These are phyloP conservation scores for Hyphodiscus hymeniophilus DNA, from an alignment of 495 filamentous ascomycete genomes.

Conservation along the genomic window DNA sequence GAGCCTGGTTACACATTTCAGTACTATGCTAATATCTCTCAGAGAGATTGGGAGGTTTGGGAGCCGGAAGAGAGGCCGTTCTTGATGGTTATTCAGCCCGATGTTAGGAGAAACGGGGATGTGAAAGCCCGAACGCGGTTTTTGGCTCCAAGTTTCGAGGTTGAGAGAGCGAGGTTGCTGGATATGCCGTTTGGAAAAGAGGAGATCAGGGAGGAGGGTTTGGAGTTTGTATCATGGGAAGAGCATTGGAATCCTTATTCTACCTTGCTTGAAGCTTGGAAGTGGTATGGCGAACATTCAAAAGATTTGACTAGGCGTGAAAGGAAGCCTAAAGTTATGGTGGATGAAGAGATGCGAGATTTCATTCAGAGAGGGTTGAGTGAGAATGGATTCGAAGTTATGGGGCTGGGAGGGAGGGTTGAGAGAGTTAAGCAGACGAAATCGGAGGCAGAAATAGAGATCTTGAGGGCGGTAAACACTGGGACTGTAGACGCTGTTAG, in stretches of 20 bases:
- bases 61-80: constrained; percentile 52
- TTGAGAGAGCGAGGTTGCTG: constrained; percentile 40
- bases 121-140: constrained; percentile 41
- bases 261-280: constrained; percentile 31
- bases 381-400: constrained; percentile 37
- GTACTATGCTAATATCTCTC: constrained; percentile 48
- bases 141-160: constrained; percentile 45
- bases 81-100: constrained; percentile 42
- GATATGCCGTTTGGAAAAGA: constrained; percentile 38
- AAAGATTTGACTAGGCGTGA: neutral
- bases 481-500: constrained; percentile 47
- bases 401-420: constrained; percentile 36
- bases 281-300: neutral
- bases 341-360: constrained; percentile 51
- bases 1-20: constrained; percentile 51
- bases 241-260: constrained; percentile 50
- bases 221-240: constrained; percentile 44
- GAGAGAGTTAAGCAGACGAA: constrained; percentile 46
- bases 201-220: neutral
- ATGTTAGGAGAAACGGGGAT: constrained; percentile 22
- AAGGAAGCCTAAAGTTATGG: constrained; percentile 35
- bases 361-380: constrained; percentile 43
- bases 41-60: constrained; percentile 50
- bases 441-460: constrained; percentile 36
- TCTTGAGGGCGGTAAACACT: constrained; percentile 47